A percentile compares a stretch with the other conserved stretches of the same genome.
These are phyloP conservation scores for Bertia moriformis DNA, from an alignment of 2,329 filamentous ascomycete species.

Conservation along the genomic window DNA sequence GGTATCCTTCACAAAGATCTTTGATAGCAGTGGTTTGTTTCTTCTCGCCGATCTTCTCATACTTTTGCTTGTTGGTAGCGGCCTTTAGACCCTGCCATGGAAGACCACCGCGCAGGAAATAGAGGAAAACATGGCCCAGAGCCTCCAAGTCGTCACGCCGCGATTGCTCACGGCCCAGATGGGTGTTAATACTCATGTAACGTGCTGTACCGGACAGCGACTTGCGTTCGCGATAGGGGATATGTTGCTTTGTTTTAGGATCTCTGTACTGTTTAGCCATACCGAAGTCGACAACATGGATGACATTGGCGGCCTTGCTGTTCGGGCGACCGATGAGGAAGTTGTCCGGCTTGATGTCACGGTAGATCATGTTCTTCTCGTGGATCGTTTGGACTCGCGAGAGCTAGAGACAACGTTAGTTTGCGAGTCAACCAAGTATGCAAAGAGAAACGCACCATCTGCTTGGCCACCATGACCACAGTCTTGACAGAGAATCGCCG, in stretches of 20 bases:
- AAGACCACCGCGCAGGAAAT: slow-evolving; percentile 62
- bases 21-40: slow-evolving; percentile 65
- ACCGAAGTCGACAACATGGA: slow-evolving; percentile 13
- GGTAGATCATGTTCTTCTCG: slow-evolving; percentile 9
- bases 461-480: slow-evolving; percentile 12
- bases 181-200: slow-evolving; percentile 10
- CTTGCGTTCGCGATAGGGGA: slow-evolving; percentile 1
- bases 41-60: slow-evolving; percentile 66
- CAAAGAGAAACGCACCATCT: slow-evolving; percentile 5
- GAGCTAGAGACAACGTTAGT: slow-evolving; percentile 2
- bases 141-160: slow-evolving; percentile 65
- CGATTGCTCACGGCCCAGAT: slow-evolving; percentile 40
- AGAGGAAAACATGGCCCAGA: slow-evolving; percentile 61
- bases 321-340: slow-evolving; percentile 9
- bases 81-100: slow-evolving; percentile 63
- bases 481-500: slow-evolving; percentile 13
- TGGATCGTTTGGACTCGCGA: slow-evolving; percentile 11
- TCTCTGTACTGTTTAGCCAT: slow-evolving; percentile 8
- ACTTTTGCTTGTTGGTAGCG: slow-evolving; percentile 63
- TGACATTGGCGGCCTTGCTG: slow-evolving; percentile 10
- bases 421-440: neutral
- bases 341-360: slow-evolving; percentile 14
- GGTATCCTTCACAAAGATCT: slow-evolving; percentile 46
- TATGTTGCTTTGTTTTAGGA: slow-evolving; percentile 1
- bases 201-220: slow-evolving; percentile 8